A percentile compares a stretch with the other conserved stretches of the same genome.
These are phyloP conservation scores for Colletotrichum eleusines DNA, from an alignment of 2,329 filamentous ascomycete genomes.

Conservation along the genomic window DNA sequence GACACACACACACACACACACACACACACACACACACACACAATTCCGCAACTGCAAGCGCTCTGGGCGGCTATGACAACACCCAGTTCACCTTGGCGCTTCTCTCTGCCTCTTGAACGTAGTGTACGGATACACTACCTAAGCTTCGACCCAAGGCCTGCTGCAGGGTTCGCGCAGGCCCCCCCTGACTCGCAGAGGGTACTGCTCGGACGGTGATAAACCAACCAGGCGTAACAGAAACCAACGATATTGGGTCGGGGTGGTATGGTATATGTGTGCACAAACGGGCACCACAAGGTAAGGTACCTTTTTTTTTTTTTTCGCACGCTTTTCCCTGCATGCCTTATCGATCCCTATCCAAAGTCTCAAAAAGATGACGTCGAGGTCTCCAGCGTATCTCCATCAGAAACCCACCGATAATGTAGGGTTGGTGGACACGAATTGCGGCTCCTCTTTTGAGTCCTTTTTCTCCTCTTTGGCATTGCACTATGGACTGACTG, in stretches of 20 bases:
- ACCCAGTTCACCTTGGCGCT: constrained; percentile 27
- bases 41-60: constrained; percentile 38
- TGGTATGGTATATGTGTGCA: not conserved
- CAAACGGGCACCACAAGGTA: constrained; percentile 2
- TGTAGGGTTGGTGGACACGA: constrained; percentile 29
- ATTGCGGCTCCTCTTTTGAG: constrained; percentile 35
- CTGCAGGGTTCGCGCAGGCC: constrained; percentile 34
- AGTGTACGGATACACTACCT: too few relatives aligned
- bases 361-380: constrained; percentile 38
- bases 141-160: constrained; percentile 5
- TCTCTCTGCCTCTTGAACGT: constrained; percentile 11
- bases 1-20: too few relatives aligned
- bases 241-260: not conserved
- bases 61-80: constrained; percentile 27
- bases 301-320: constrained; percentile 14
- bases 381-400: constrained; percentile 29
- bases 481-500: too few relatives aligned
- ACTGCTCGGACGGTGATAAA: constrained; percentile 3
- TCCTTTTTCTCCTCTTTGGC: constrained; percentile 5
- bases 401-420: constrained; percentile 36
- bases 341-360: constrained; percentile 33
- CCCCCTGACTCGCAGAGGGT: constrained; percentile 37
- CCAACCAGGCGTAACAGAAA: constrained; percentile 26
- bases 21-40: too few relatives aligned
- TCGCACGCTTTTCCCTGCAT: constrained; percentile 11